Base-by-base conservation (phyloP, 1,284 basidiomycete genomes). In the Paramarasmius palmivorus region DNA sequence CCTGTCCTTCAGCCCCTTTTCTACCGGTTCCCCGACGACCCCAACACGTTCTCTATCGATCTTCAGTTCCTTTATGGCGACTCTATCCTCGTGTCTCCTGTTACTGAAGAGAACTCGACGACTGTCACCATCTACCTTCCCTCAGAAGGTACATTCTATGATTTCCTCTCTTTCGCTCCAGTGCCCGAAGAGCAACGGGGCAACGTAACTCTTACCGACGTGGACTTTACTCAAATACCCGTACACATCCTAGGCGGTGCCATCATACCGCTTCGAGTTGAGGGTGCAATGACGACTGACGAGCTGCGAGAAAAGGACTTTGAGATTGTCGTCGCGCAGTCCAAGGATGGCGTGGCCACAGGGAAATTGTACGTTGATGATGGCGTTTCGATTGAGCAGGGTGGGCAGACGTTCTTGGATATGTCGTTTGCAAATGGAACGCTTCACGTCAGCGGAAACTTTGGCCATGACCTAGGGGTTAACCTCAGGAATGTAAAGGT, bases 51-150 rank as follows among this genome's bases (percentile, higher is more conserved):
- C 66, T 62, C 70, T 7, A 79, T 87, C 61, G 85, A 87, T 59
- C 73, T 80, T 26, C 86, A 88, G 61, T 88, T 85, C 75, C 79
- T 88, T 73, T 88, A 76, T 62, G 86, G 86, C 19, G 73, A 78
- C 59, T 81, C 82, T 9, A 73, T 89, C 63, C 78, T 88, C 49
- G 83, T 88, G 26, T 85, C 84, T 1, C 86, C 86, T 15, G 85
- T 88, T 19, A 82, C 82, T 1, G 77, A 80, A 35, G 82, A 86
- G 57, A 76, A 83, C 65, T 68, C 79, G 25, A 87, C 81, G 4
- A 74, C 79, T 32, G 84, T 87, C 48, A 70, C 71, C 15, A 73
- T 80, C 52, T 88, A 88, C 69, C 75, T 88, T 46, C 86, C 86
- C 1, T 67, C 76, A 15, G 84, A 86, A 46, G 44, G 44, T 62